These are phyloP conservation scores for Zasmidium citrigriseum DNA, from an alignment of 2,329 filamentous ascomycete species.

Conservation along the genomic window DNA sequence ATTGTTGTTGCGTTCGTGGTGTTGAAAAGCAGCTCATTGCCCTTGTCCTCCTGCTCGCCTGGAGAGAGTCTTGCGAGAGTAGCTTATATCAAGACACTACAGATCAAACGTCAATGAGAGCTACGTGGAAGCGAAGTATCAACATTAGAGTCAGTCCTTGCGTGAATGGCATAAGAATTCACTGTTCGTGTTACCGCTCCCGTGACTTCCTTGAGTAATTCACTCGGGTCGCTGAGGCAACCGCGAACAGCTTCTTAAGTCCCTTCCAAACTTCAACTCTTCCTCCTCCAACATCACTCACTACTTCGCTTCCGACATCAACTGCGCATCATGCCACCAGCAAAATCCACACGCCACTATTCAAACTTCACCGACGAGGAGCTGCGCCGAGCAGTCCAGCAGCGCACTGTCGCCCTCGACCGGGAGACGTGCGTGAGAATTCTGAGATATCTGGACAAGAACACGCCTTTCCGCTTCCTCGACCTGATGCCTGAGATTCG, in stretches of 20 bases:
- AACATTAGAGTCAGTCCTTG: too few species aligned
- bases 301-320: background rate
- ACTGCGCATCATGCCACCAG: background rate
- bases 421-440: background rate
- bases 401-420: background rate
- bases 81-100: too few species aligned
- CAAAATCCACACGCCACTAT: background rate
- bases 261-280: background rate
- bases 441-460: background rate
- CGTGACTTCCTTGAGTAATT: background rate
- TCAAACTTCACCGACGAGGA: background rate
- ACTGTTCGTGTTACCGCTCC: too few species aligned
- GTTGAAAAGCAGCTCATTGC: too few species aligned
- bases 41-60: too few species aligned
- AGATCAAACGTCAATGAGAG: too few species aligned
- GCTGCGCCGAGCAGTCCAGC: background rate
- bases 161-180: too few species aligned
- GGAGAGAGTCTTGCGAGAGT: too few species aligned
- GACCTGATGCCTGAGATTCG: background rate
- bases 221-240: too few species aligned
- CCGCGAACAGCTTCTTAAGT: too few species aligned
- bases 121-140: too few species aligned
- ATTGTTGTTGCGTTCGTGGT: too few species aligned
- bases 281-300: background rate
- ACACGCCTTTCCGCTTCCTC: background rate